These are phyloP conservation scores for Globisporangium emineosum DNA, from an alignment of 352 stramenopile species.

Conservation along the genomic window DNA sequence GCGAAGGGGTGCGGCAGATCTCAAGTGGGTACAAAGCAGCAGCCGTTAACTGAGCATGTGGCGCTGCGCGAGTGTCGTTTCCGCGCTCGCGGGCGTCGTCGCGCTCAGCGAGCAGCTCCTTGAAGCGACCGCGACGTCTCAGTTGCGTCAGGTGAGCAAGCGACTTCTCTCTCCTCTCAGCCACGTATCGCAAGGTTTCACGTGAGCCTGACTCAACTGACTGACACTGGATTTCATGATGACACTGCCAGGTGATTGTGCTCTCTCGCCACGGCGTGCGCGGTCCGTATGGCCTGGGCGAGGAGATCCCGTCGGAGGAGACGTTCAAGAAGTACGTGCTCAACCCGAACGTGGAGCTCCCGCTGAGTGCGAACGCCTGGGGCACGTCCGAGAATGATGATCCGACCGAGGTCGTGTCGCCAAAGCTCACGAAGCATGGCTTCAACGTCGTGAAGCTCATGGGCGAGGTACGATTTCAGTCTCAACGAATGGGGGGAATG, in stretches of 20 bases:
- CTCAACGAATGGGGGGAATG: neutral
- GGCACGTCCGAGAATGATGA: constrained; percentile 68
- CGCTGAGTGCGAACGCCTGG: constrained; percentile 52
- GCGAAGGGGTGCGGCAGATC: neutral
- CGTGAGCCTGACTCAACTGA: neutral
- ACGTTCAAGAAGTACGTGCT: constrained; percentile 57
- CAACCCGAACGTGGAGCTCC: constrained; percentile 55
- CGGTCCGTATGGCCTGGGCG: constrained; percentile 67
- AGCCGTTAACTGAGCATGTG: constrained; percentile 6
- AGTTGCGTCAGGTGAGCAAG: constrained; percentile 28
- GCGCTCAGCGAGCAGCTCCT: neutral
- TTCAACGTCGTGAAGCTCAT: constrained; percentile 59
- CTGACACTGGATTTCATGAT: neutral
- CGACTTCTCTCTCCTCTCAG: neutral
- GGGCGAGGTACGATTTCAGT: constrained; percentile 35
- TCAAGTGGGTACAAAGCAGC: neutral
- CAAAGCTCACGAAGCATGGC: constrained; percentile 80
- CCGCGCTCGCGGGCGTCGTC: neutral
- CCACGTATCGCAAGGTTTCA: constrained; percentile 1
- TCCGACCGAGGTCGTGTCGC: constrained; percentile 55
- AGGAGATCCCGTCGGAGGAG: constrained; percentile 39
- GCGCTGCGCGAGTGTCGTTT: constrained; percentile 2
- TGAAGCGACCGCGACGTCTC: constrained; percentile 13
- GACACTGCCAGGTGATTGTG: constrained; percentile 45
- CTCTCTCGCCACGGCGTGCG: constrained; percentile 70